Evolutionary conservation across 2,329 filamentous ascomycete genomes (phyloP).

Genomic region (Exophiala viscosa): DNA sequence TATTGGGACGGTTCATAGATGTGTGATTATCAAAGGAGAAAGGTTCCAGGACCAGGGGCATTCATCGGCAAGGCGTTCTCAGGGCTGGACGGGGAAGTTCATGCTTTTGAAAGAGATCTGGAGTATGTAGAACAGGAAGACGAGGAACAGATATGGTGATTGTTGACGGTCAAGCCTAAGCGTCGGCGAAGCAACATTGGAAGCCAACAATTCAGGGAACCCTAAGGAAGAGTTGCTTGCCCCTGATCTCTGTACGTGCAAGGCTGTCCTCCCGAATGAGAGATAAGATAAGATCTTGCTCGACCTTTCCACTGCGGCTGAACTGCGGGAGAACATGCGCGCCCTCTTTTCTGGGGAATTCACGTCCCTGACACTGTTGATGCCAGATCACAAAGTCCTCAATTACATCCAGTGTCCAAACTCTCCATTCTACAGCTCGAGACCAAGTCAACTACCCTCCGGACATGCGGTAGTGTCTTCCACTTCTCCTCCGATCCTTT

Average conservation of each 20-base stretch:
- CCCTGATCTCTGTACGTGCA: not conserved
- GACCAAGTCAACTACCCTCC: not conserved
- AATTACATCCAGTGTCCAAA: not conserved
- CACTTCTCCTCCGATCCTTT: not conserved
- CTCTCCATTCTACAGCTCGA: not conserved
- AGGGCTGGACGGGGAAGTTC: conserved; percentile 26
- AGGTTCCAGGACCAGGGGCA: not conserved
- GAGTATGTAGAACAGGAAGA: too few relatives aligned
- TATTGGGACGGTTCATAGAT: not conserved
- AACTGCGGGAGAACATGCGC: not conserved
- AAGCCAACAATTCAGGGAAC: not conserved
- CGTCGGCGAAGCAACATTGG: too few relatives aligned
- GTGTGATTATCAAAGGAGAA: not conserved
- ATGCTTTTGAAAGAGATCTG: not conserved
- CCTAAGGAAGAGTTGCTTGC: not conserved
- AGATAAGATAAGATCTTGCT: conserved; percentile 9
- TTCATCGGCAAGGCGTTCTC: conserved; percentile 34
- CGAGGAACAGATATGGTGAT: too few relatives aligned
- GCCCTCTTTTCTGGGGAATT: not conserved
- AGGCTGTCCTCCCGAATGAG: not conserved
- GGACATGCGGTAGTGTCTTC: conserved; percentile 16
- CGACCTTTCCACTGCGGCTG: not conserved
- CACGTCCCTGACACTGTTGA: conserved; percentile 2
- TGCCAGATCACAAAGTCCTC: conserved; percentile 11
- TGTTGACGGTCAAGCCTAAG: too few relatives aligned